These are phyloP conservation scores for Xylaria sp. DNA, from an alignment of 2,329 filamentous ascomycete species.

Conservation along the genomic window DNA sequence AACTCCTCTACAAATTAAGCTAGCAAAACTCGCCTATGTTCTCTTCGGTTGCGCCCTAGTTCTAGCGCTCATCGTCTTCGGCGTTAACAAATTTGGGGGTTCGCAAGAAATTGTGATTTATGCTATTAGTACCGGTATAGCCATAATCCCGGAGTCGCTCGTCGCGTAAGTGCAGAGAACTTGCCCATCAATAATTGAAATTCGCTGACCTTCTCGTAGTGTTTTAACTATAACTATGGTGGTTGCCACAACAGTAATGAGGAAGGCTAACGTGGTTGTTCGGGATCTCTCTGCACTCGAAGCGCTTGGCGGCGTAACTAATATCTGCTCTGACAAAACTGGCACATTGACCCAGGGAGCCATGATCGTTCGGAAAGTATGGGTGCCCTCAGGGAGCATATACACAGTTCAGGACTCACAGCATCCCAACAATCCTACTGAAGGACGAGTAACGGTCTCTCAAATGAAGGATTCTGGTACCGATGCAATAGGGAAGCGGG, in stretches of 20 bases:
- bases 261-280: constrained; percentile 72
- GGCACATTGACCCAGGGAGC: constrained; percentile 75
- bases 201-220: constrained; percentile 43
- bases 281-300: constrained; percentile 75
- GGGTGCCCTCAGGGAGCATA: constrained; percentile 68
- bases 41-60: constrained; percentile 77
- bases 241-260: constrained; percentile 72
- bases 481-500: constrained; percentile 57
- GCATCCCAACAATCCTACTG: constrained; percentile 70
- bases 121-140: constrained; percentile 68
- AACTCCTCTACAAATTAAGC: constrained; percentile 81
- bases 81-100: constrained; percentile 64
- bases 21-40: constrained; percentile 80
- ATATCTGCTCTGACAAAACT: constrained; percentile 80
- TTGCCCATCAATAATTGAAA: constrained; percentile 32
- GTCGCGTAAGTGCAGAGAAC: constrained; percentile 62
- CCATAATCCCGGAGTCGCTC: constrained; percentile 72
- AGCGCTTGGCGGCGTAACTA: constrained; percentile 75
- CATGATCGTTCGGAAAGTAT: constrained; percentile 76
- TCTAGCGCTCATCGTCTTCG: constrained; percentile 68
- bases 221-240: constrained; percentile 78
- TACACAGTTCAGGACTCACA: constrained; percentile 71
- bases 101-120: constrained; percentile 67
- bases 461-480: constrained; percentile 51
- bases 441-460: constrained; percentile 63